Base-by-base conservation (phyloP, 495 filamentous ascomycete genomes). In the Aspergillus homomorphus region DNA sequence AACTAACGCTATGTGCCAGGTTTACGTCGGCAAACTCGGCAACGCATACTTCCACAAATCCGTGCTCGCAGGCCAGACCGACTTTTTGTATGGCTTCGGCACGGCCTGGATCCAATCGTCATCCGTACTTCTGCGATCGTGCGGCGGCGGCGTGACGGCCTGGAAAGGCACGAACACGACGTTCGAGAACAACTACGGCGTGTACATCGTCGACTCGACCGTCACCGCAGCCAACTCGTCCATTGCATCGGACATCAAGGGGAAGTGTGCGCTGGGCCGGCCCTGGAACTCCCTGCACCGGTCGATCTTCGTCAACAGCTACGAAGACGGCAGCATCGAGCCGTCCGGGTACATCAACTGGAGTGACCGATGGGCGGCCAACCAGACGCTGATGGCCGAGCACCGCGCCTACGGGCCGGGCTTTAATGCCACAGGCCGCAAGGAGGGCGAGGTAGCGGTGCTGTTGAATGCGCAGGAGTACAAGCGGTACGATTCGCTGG, bases 91-190 rank as follows among this genome's bases (percentile, higher is more conserved):
- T 69, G 80, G 75, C 24, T 83, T 83, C 64, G 78, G 79, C 61
- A 82, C 78, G 9, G 73, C 73, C 23, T 82, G 75, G 70, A 66
- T 80, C 28, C 69, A 81, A 60, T 66, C 70, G 3, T 77, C 69
- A 4, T 59, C 66, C 1, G 55, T 85, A 7, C 66, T 68, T 4
- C 73, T 87, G 23, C 78, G 84, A 28, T 66, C 66, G 52, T 86
- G 83, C 63, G 84, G 83, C 23, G 83, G 84, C 57, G 83, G 84
- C 48, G 78, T 86, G 49, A 85, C 82, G n/a, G 83, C 83, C 7
- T 86, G 83, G 84, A 87, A 87, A 54, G 84, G 83, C 15, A 83
- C 78, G 1, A 87, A 87, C 67, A 86, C 82, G 0, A 85, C 82
- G 21, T 84, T 81, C 57, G 61, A 62, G 6, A 87, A 87, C 68